Percentiles rank a stretch among this genome's conserved stretches.
phyloP scores from a whole-genome alignment of 2,329 filamentous ascomycete genomes.

The Colletotrichum cuscutae region DNA sequence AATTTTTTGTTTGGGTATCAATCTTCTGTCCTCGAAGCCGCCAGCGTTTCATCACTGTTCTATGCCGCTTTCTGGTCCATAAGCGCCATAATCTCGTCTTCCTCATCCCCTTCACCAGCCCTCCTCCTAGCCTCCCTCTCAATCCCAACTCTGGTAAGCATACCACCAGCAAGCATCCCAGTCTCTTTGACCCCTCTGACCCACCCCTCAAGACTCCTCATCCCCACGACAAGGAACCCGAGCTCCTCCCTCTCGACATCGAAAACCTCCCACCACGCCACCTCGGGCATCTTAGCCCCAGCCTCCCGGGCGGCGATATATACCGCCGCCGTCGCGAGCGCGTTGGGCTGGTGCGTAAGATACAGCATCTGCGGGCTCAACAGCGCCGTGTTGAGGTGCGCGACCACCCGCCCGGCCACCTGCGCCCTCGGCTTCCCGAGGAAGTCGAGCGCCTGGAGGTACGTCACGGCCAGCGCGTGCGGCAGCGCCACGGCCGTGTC shows the following conservation, averaged over 20 bases:
- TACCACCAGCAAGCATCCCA: slow-evolving; percentile 59
- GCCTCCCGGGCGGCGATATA: slow-evolving; percentile 88
- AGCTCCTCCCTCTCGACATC: slow-evolving; percentile 95
- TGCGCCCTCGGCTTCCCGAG: slow-evolving; percentile 55
- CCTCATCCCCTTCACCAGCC: slow-evolving; percentile 54
- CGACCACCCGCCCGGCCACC: slow-evolving; percentile 74
- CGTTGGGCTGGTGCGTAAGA: slow-evolving; percentile 89
- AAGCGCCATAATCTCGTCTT: slow-evolving; percentile 54
- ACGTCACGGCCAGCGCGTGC: slow-evolving; percentile 88
- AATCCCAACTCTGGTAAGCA: slow-evolving; percentile 69
- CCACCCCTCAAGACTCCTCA: slow-evolving; percentile 82
- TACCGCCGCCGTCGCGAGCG: slow-evolving; percentile 86
- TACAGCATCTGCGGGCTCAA: slow-evolving; percentile 90
- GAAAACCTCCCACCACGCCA: slow-evolving; percentile 98
- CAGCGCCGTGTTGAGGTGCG: slow-evolving; percentile 86
- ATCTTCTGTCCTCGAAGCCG: neutral
- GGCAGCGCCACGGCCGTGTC: slow-evolving; percentile 87
- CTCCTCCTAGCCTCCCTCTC: slow-evolving; percentile 69
- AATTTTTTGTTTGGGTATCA: slow-evolving; percentile 3
- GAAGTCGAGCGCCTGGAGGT: slow-evolving; percentile 88
- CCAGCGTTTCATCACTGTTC: neutral
- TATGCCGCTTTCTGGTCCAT: slow-evolving; percentile 35
- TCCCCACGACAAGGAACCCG: slow-evolving; percentile 88
- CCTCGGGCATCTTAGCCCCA: slow-evolving; percentile 81
- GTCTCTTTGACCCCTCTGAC: slow-evolving; percentile 65